Evolutionary conservation across 352 stramenopile species (phyloP), one percentile per base, ranked within the genome.

Genomic region (Globisporangium cederbergense): DNA sequence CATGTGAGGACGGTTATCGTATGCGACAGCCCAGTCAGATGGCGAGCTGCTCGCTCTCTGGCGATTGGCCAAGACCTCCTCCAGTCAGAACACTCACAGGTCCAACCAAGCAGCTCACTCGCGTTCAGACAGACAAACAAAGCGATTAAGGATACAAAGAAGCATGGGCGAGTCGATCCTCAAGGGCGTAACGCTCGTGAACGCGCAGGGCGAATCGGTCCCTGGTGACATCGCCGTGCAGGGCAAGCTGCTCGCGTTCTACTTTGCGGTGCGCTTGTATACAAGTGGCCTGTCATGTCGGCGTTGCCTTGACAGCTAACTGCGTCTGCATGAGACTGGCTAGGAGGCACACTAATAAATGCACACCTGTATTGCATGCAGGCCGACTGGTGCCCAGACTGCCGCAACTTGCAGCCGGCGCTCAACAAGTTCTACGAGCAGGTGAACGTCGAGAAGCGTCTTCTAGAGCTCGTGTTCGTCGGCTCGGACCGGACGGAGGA

Each of bases 361-460:
- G 25, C 25, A 28, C 25, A 28, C 25, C 25, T 28, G 25, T 28
- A 28, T 28, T 28, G 18, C 22, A 6, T n/a, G 40, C n/a, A 93
- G 81, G 85, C 83, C 0, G 83, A 94, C 57, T 94, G 87, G 87
- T 96, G 87, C 59, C 83, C 85, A 5, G 81, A 93, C 71, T 96
- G 87, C 74, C 83, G 84, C 62, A 66, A 57, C 36, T 90, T 96
- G 67, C 83, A 91, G 65, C 87, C 87, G 34, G 58, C 70, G 57
- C 72, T 96, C 36, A 96, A 94, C 65, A 67, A 55, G 4, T 94
- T 94, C 64, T 92, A 92, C 71, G 58, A 75, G 56, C 58, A 76
- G 6, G 74, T 78, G 45, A 77, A 86, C 58, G 75, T 62, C 16
- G 56, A 81, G 11, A 70, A 42, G 28, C 65, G 75, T 14, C 56